Conservation (phyloP, 164 flowering plant species). For the Dillenia suffruticosa region DNA sequence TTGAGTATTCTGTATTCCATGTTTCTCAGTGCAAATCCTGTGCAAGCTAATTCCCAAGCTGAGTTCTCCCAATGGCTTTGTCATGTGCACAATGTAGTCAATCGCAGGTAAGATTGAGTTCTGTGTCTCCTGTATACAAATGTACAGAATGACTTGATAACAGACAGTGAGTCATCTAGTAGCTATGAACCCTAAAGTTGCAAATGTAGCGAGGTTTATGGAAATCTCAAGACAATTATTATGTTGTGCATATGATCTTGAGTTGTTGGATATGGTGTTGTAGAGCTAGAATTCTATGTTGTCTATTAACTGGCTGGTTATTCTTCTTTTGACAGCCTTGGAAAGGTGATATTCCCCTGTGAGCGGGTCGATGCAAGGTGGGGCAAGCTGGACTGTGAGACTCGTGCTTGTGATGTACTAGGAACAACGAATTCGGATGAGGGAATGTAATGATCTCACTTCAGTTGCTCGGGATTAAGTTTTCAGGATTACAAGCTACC, state of each 20-base stretch:
- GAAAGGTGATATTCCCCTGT: constrained; percentile 75
- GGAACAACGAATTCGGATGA: constrained; percentile 35
- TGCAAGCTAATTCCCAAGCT: constrained; percentile 77
- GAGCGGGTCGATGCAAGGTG: constrained; percentile 94
- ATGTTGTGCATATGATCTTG: not conserved
- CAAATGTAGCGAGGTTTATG: no score
- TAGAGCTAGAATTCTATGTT: not conserved
- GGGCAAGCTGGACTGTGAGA: constrained; percentile 94
- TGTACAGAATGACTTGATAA: no score
- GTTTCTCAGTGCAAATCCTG: constrained; percentile 74
- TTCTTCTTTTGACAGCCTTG: constrained; percentile 50
- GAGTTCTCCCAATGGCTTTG: constrained; percentile 93
- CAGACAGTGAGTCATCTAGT: no score
- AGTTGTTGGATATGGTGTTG: not conserved
- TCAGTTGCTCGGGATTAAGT: no score
- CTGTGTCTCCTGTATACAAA: no score
- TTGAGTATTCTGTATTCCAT: constrained; percentile 3
- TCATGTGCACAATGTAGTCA: constrained; percentile 88
- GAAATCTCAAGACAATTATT: no score
- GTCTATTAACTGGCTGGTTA: not conserved
- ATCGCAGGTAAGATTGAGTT: constrained; percentile 57
- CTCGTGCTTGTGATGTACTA: constrained; percentile 76
- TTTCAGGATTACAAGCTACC: no score
- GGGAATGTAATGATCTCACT: not conserved
- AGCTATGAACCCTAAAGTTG: no score